These are phyloP conservation scores for Tricladium varicosporioides DNA, from an alignment of 2,329 filamentous ascomycete species.

Conservation along the genomic window DNA sequence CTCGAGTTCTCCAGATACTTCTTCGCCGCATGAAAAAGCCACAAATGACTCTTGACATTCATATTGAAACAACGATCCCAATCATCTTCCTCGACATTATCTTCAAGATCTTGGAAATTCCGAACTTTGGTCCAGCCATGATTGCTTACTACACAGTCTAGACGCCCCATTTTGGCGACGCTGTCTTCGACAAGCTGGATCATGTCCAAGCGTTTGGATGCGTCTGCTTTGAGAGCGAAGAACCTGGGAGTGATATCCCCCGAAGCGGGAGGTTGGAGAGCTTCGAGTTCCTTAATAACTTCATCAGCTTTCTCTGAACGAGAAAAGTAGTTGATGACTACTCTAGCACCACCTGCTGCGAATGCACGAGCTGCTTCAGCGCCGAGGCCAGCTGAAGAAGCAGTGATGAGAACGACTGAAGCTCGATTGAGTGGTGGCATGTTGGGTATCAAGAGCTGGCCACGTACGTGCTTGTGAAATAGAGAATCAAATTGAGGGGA, in stretches of 20 bases:
- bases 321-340: conserved; percentile 72
- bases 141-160: conserved; percentile 80
- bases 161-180: conserved; percentile 56
- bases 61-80: conserved; percentile 59
- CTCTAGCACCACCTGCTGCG: conserved; percentile 63
- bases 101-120: conserved; percentile 46
- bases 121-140: conserved; percentile 56
- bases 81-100: conserved; percentile 54
- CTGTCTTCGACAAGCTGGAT: conserved; percentile 56
- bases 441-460: neutral
- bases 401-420: conserved; percentile 45
- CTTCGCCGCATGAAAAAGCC: conserved; percentile 55
- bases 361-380: conserved; percentile 66
- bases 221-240: conserved; percentile 62
- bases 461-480: neutral
- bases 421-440: neutral
- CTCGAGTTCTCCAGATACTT: conserved; percentile 53
- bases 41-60: conserved; percentile 62
- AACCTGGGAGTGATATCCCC: conserved; percentile 32
- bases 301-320: conserved; percentile 57
- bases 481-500: neutral
- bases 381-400: conserved; percentile 63
- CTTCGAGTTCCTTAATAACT: conserved; percentile 54
- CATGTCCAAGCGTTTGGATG: conserved; percentile 59
- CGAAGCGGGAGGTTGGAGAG: conserved; percentile 39